Evolutionary conservation across 1,284 basidiomycete genomes (phyloP).

Genomic region (Entoloma clypeatum): DNA sequence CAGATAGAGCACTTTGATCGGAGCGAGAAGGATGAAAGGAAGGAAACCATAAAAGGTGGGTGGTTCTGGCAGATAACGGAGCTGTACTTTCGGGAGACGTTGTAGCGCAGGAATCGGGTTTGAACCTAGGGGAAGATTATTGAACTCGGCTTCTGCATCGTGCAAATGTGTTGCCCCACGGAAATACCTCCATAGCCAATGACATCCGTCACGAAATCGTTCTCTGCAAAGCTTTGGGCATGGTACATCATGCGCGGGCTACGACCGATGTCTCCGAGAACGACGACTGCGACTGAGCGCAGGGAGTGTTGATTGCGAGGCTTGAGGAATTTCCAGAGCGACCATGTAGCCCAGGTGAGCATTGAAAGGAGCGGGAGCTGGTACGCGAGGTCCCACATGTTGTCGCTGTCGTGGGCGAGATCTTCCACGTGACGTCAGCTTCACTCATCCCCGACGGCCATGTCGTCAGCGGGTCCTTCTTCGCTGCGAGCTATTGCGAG

Average conservation of each 20-base stretch:
- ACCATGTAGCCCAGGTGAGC: conserved; percentile 29
- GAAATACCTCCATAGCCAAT: conserved; percentile 80
- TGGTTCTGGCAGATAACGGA: conserved; percentile 66
- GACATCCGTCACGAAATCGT: conserved; percentile 77
- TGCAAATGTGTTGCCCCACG: neutral
- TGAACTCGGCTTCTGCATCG: conserved; percentile 6
- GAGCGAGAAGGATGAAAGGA: conserved; percentile 78
- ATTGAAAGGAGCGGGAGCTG: conserved; percentile 16
- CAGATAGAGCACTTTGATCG: conserved; percentile 78
- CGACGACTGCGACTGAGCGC: conserved; percentile 81
- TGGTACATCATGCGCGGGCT: conserved; percentile 99
- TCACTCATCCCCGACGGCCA: conserved; percentile 16
- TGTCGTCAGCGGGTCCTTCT: conserved; percentile 20
- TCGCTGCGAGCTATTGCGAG: conserved; percentile 18
- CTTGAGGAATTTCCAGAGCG: conserved; percentile 28
- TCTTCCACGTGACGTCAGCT: neutral
- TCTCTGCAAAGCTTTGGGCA: conserved; percentile 84
- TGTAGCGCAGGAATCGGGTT: conserved; percentile 68
- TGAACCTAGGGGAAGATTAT: conserved; percentile 53
- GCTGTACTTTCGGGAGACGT: conserved; percentile 57
- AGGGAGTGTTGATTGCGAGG: conserved; percentile 41
- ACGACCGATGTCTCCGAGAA: conserved; percentile 93
- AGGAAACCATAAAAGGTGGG: conserved; percentile 52
- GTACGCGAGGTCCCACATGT: conserved; percentile 10
- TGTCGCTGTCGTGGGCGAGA: conserved; percentile 2